Evolutionary conservation across 2,329 filamentous ascomycete species (phyloP).

Genomic region (Trichoderma sp.): DNA sequence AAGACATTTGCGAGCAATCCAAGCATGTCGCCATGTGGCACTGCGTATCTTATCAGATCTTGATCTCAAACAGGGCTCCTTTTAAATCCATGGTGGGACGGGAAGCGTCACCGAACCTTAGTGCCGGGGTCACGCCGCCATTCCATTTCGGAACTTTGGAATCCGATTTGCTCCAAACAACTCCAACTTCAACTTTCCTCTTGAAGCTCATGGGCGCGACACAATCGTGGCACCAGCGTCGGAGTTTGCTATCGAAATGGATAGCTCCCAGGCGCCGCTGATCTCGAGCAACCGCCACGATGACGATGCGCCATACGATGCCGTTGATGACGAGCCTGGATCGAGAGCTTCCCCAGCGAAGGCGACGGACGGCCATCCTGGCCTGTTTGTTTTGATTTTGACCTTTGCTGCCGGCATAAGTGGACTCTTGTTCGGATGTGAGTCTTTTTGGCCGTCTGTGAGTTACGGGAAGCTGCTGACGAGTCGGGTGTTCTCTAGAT

Average conservation of each 20-base stretch:
- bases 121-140: conserved; percentile 17
- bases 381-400: conserved; percentile 58
- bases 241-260: conserved; percentile 29
- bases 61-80: neutral
- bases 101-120: conserved; percentile 13
- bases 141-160: neutral
- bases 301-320: conserved; percentile 35
- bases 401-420: conserved; percentile 66
- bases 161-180: neutral
- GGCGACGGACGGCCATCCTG: conserved; percentile 34
- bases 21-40: neutral
- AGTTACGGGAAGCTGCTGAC: neutral
- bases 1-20: neutral
- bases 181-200: neutral
- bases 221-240: neutral
- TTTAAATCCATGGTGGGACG: neutral
- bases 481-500: conserved; percentile 40
- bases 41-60: conserved; percentile 6
- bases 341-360: conserved; percentile 30
- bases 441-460: conserved; percentile 29
- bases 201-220: neutral
- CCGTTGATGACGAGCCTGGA: conserved; percentile 26
- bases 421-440: conserved; percentile 67
- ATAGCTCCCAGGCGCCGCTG: conserved; percentile 40
- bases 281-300: conserved; percentile 34